Base-by-base conservation (phyloP, 2,329 filamentous ascomycete species). In the Emericellopsis atlantica region DNA sequence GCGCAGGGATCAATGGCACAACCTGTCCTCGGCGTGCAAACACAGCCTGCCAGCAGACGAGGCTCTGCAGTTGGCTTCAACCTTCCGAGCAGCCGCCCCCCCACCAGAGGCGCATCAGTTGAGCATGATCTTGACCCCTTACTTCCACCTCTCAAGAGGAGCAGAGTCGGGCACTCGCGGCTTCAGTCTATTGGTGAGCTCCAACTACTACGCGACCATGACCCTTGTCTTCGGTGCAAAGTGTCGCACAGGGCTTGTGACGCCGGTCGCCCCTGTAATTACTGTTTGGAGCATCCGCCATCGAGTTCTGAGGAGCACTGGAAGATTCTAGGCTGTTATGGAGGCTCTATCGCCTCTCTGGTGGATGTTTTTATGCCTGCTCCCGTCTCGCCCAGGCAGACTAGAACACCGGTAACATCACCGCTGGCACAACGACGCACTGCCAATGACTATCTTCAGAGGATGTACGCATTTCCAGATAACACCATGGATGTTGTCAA, bases 111-210 rank as follows among this genome's bases (percentile, higher is more conserved):
- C 43, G 59, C 56, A 24, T 66, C 65, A 6, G 53, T 61, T 9
- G 70, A 73, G 40, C 58, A 65, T 2, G 69, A 72, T 37, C 57
- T 63, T 32, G 71, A 76, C 41, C 64, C 70, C 15, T 55, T 73
- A 33, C 58, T 77, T 3, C 73, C 73, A 7, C 73, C 73, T 4
- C 49, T 76, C 42, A 75, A 75, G 53, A 61, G 66, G 46, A 71
- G 66, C 40, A 64, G 70, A 35, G 62, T 69, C 24, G 70, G 68
- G 4, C 70, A 71, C 46, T 65, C 69, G 32, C 66, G 70, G 21
- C 57, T 77, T 2, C 65, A 76, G 49, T 76, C 73, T 15, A 76
- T 77, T 36, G 71, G 67, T 34, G 73, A 76, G 52, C 61, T 77
- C 4, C 64, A 63, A 33, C 59, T 76, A 8, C 58, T 70, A 15